These are phyloP conservation scores for Aurifilum marmelostoma DNA, from an alignment of 2,329 filamentous ascomycete genomes.

Conservation along the genomic window DNA sequence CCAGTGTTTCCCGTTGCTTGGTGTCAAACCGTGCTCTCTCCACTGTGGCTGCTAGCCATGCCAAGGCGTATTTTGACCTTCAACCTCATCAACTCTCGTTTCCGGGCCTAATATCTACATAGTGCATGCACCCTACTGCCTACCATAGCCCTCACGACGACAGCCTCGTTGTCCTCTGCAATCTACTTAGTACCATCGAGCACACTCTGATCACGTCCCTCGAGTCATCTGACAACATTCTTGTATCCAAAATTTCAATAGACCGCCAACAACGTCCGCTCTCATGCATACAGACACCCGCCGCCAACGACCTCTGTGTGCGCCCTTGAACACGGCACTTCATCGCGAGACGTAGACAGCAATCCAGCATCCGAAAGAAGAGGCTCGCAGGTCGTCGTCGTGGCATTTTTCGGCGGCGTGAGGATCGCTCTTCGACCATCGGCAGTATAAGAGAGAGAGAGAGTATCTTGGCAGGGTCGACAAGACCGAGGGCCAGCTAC, in stretches of 20 bases:
- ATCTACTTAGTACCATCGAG: neutral
- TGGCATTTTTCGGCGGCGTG: neutral
- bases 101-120: neutral
- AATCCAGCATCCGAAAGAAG: neutral
- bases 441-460: no score
- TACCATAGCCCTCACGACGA: neutral
- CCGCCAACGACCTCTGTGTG: conserved; percentile 3
- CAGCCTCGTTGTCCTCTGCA: neutral
- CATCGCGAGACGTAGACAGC: conserved; percentile 1
- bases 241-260: neutral
- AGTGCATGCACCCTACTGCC: neutral
- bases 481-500: conserved; percentile 25
- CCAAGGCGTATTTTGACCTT: conserved; percentile 1
- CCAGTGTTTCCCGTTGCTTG: neutral
- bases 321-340: conserved; percentile 11
- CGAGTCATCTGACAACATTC: neutral
- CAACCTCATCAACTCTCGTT: neutral
- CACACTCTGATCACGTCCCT: neutral
- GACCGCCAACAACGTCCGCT: conserved; percentile 3
- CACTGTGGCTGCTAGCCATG: neutral
- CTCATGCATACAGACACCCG: conserved; percentile 3
- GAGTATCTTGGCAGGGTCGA: neutral
- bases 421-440: neutral
- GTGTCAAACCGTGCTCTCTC: neutral
- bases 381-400: neutral